Conservation (phyloP, 2,329 filamentous ascomycete genomes). For the Fusarium scirpi region DNA sequence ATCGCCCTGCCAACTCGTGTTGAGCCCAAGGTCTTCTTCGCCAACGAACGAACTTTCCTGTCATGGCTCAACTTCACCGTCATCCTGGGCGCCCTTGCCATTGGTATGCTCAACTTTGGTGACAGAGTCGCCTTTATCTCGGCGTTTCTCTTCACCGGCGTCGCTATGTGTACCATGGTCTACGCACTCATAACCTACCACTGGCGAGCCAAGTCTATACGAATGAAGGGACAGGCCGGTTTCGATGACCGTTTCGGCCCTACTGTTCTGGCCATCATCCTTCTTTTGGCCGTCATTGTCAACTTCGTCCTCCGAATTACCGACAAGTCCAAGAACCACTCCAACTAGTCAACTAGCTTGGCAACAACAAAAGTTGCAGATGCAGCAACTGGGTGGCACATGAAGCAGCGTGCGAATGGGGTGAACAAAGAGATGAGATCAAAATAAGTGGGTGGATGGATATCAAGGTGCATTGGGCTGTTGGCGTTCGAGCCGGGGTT, state of each 20-base stretch:
- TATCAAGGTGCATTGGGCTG: slow-evolving; percentile 23
- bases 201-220: slow-evolving; percentile 94
- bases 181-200: slow-evolving; percentile 97
- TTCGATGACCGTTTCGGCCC: slow-evolving; percentile 98
- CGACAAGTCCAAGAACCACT: slow-evolving; percentile 56
- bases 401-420: background rate
- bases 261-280: slow-evolving; percentile 86
- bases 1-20: slow-evolving; percentile 98
- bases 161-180: slow-evolving; percentile 94
- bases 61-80: slow-evolving; percentile 99
- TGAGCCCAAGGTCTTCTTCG: slow-evolving; percentile 99
- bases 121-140: slow-evolving; percentile 94
- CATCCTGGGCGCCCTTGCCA: slow-evolving; percentile 94
- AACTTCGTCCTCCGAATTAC: slow-evolving; percentile 89
- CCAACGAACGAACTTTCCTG: slow-evolving; percentile 98
- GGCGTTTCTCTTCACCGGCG: slow-evolving; percentile 91
- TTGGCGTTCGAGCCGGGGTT: slow-evolving; percentile 38
- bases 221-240: slow-evolving; percentile 89
- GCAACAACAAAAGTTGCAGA: background rate
- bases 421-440: background rate
- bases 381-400: background rate
- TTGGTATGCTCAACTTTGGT: slow-evolving; percentile 98
- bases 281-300: slow-evolving; percentile 90
- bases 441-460: slow-evolving; percentile 8
- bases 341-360: slow-evolving; percentile 25